phyloP scores from a whole-genome alignment of 106 monocot genomes.

The Phalaenopsis equestris region DNA sequence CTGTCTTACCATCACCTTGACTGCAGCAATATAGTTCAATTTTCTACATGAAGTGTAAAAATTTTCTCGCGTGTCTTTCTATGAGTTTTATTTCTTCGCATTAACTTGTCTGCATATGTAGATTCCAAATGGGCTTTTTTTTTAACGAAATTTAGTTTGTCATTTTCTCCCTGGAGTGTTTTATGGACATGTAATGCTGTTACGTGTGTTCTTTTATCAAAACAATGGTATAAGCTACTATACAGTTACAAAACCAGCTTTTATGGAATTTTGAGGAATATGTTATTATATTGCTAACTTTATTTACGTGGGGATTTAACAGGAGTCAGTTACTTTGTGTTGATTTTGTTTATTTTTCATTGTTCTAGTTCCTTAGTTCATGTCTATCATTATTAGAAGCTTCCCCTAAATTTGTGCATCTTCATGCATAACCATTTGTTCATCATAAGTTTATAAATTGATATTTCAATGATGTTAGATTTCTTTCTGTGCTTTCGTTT shows the following conservation, averaged over 20 bases:
- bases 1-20: background rate
- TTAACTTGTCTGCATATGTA: background rate
- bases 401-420: background rate
- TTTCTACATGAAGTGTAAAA: background rate
- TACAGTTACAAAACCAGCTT: background rate
- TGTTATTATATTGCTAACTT: background rate
- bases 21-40: background rate
- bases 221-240: background rate
- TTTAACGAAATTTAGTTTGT: background rate
- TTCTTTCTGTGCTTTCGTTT: background rate
- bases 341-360: background rate
- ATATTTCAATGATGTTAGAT: slow-evolving; percentile 2
- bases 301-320: background rate
- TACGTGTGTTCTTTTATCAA: background rate
- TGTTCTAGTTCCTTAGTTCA: background rate
- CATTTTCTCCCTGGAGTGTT: background rate
- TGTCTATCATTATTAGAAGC: background rate
- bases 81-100: background rate
- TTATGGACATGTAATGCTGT: background rate
- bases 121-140: background rate
- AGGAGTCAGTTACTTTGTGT: background rate
- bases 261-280: background rate
- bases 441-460: background rate
- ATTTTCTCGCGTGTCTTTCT: background rate
- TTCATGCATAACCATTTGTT: background rate